Percentiles rank a stretch among this genome's conserved stretches.
These are phyloP conservation scores for Phenoliferia sp. DNA, from an alignment of 1,284 basidiomycete species.

Conservation along the genomic window DNA sequence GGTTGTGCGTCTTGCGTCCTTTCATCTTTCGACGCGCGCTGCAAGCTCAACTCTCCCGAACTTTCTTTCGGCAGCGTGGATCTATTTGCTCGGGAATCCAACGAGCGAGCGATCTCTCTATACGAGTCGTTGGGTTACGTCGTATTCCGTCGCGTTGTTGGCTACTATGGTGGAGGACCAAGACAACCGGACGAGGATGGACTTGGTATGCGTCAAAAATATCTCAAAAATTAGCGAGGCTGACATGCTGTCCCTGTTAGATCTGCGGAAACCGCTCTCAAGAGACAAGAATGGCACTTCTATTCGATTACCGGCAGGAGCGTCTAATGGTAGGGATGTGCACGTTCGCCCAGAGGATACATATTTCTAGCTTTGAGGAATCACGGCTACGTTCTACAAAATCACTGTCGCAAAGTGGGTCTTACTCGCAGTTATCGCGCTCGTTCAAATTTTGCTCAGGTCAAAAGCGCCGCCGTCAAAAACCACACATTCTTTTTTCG, in stretches of 20 bases:
- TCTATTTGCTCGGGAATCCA: conserved; percentile 80
- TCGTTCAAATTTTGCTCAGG: too few species aligned
- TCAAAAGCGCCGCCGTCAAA: too few species aligned
- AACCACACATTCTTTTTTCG: too few species aligned
- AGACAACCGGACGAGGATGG: conserved; percentile 80
- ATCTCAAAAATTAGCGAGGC: background rate
- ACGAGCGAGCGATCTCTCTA: conserved; percentile 68
- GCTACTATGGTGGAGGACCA: conserved; percentile 77
- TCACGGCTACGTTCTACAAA: too few species aligned
- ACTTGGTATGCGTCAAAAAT: conserved; percentile 62
- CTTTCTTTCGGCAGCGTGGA: conserved; percentile 66
- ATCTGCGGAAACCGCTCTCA: conserved; percentile 80
- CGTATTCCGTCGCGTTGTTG: conserved; percentile 74
- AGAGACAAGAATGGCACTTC: conserved; percentile 50
- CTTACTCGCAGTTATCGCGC: too few species aligned
- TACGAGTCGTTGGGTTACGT: conserved; percentile 83
- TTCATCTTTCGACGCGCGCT: background rate
- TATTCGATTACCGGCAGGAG: conserved; percentile 58
- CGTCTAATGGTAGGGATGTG: conserved; percentile 61
- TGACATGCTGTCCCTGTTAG: conserved; percentile 44
- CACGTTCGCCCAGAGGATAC: conserved; percentile 65
- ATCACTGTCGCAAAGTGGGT: too few species aligned
- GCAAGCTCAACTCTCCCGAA: background rate
- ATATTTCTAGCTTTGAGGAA: conserved; percentile 19
- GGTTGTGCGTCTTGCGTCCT: conserved; percentile 18